Percentiles rank a stretch among this genome's conserved stretches.
Evolutionary conservation across 176 grass and related monocot genomes (phyloP).

Genomic region (Leersia perrieri): DNA sequence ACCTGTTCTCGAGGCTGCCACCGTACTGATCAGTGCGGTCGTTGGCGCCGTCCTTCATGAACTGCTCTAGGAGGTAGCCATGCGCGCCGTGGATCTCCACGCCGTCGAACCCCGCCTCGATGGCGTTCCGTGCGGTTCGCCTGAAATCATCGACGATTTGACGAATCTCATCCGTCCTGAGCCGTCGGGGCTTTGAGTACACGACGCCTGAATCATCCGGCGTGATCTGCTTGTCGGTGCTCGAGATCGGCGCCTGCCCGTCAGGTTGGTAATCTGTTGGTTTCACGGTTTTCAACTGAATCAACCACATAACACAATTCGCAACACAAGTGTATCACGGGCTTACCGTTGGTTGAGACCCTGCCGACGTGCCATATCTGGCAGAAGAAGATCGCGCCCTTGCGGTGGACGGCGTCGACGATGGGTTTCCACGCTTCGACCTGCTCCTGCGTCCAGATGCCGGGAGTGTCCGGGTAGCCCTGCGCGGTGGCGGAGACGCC

Average conservation of each 20-base stretch:
- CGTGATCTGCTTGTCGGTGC: conserved; percentile 20
- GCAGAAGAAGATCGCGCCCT: conserved; percentile 40
- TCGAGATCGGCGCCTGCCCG: not conserved
- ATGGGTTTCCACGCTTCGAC: conserved; percentile 42
- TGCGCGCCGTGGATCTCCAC: conserved; percentile 42
- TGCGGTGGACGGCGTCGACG: conserved; percentile 44
- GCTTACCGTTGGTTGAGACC: conserved; percentile 33
- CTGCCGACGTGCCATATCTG: conserved; percentile 49
- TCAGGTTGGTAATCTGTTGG: not conserved
- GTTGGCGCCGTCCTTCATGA: conserved; percentile 41
- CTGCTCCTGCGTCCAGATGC: conserved; percentile 38
- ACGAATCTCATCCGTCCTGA: not conserved
- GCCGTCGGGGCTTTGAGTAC: conserved; percentile 31
- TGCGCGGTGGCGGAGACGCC: conserved; percentile 29
- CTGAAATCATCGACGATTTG: conserved; percentile 26
- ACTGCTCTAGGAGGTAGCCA: conserved; percentile 35
- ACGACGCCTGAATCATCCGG: not conserved
- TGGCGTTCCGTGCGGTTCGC: conserved; percentile 13
- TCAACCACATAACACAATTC: not conserved
- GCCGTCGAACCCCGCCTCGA: conserved; percentile 30
- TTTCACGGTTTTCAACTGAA: too few species aligned
- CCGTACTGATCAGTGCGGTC: conserved; percentile 31
- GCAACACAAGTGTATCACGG: too few species aligned
- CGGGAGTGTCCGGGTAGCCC: conserved; percentile 19
- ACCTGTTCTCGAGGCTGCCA: conserved; percentile 32